Conservation (phyloP, 2,329 filamentous ascomycete species). For the Xylariaceae sp. region DNA sequence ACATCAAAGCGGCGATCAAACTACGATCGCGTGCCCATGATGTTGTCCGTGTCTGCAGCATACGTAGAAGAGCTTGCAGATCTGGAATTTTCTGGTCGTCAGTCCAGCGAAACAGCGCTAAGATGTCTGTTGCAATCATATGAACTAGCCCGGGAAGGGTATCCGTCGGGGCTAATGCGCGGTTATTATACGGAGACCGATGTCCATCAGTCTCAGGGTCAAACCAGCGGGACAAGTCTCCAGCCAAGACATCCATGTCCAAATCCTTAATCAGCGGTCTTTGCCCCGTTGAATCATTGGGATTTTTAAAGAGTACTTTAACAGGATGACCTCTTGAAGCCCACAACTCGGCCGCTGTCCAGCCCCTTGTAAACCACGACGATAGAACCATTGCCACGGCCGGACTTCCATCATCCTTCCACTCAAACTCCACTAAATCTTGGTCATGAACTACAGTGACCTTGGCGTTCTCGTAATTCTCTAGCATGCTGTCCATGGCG, state of each 20-base stretch:
- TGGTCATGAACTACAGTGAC: slow-evolving; percentile 23
- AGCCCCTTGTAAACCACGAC: slow-evolving; percentile 23
- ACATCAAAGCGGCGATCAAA: slow-evolving; percentile 15
- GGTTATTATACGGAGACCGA: slow-evolving; percentile 1
- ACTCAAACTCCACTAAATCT: slow-evolving; percentile 14
- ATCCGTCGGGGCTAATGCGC: slow-evolving; percentile 7
- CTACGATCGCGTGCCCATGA: slow-evolving; percentile 19
- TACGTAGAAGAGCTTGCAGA: slow-evolving; percentile 15
- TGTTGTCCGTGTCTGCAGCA: slow-evolving; percentile 18
- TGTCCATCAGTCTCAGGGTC: slow-evolving; percentile 4
- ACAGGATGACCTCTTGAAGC: slow-evolving; percentile 6
- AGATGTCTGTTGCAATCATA: slow-evolving; percentile 18
- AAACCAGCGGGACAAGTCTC: not conserved
- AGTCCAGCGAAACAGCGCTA: slow-evolving; percentile 16
- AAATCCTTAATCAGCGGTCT: too few relatives aligned
- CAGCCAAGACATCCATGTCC: too few relatives aligned
- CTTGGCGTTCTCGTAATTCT: slow-evolving; percentile 18
- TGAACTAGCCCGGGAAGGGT: slow-evolving; percentile 13
- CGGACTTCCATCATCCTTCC: slow-evolving; percentile 13
- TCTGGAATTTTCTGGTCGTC: slow-evolving; percentile 14
- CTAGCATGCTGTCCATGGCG: slow-evolving; percentile 25
- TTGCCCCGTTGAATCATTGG: too few relatives aligned
- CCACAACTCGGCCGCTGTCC: slow-evolving; percentile 21
- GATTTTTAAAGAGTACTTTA: slow-evolving; percentile 17
- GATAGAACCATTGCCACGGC: slow-evolving; percentile 16